A percentile compares a stretch with the other conserved stretches of the same genome.
Conservation (phyloP, 2,329 filamentous ascomycete genomes). For the Exserohilum turcica region DNA sequence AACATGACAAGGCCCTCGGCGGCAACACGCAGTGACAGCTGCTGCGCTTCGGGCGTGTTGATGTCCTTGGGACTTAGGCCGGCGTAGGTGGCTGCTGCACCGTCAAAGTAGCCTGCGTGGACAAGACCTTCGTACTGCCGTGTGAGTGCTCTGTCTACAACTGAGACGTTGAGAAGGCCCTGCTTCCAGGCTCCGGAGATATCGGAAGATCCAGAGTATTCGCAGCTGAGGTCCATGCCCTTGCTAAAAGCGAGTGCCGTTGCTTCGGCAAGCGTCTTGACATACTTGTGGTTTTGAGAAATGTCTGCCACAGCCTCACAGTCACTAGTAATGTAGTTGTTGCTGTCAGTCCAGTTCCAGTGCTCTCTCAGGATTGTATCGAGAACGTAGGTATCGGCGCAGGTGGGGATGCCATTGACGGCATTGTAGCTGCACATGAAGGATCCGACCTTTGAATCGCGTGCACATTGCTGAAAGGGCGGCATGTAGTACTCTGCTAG, state of each 20-base stretch:
- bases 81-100: constrained; percentile 55
- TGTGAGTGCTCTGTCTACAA: constrained; percentile 56
- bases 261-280: constrained; percentile 47
- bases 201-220: constrained; percentile 45
- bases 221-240: constrained; percentile 61
- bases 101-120: constrained; percentile 63
- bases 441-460: constrained; percentile 51
- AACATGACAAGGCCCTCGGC: constrained; percentile 56
- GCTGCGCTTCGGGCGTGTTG: constrained; percentile 58
- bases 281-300: constrained; percentile 56
- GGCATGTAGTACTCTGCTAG: constrained; percentile 71
- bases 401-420: constrained; percentile 69
- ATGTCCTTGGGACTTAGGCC: constrained; percentile 62
- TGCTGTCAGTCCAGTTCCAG: constrained; percentile 66
- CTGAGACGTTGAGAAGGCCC: constrained; percentile 48
- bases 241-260: constrained; percentile 56
- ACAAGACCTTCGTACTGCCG: constrained; percentile 62
- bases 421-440: constrained; percentile 66
- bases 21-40: constrained; percentile 61
- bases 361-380: constrained; percentile 67
- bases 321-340: constrained; percentile 68
- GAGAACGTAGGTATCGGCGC: constrained; percentile 66
- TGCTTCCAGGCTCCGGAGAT: constrained; percentile 21
- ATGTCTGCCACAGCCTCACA: constrained; percentile 68
- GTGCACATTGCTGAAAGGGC: constrained; percentile 61